phyloP scores from a whole-genome alignment of 192 early-diverging fungal species.

The Coemansia sp. region DNA sequence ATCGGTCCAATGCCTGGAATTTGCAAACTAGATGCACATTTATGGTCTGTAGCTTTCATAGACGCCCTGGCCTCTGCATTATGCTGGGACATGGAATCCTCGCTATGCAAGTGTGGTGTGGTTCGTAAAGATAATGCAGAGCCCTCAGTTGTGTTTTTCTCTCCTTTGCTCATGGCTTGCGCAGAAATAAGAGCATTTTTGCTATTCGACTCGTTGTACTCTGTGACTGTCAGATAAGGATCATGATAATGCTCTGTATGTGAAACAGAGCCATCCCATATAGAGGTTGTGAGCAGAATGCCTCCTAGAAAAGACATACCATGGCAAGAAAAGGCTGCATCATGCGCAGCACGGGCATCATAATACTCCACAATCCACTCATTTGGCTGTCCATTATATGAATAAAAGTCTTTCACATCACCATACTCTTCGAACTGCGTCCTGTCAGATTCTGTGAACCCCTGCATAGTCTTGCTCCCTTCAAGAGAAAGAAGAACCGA shows the following conservation, averaged over 20 bases:
- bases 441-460: conserved; percentile 17
- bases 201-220: neutral
- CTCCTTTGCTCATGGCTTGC: neutral
- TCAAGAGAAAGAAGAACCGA: conserved; percentile 30
- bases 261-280: conserved; percentile 30
- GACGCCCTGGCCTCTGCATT: neutral
- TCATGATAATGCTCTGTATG: neutral
- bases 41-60: neutral
- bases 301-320: conserved; percentile 9
- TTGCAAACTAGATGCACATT: neutral
- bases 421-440: conserved; percentile 25
- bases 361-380: conserved; percentile 46
- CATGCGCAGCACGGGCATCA: conserved; percentile 23
- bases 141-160: neutral
- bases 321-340: conserved; percentile 17
- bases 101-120: neutral
- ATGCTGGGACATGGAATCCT: neutral
- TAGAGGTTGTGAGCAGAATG: conserved; percentile 25
- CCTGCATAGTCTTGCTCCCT: neutral
- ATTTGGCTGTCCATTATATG: conserved; percentile 6
- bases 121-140: neutral
- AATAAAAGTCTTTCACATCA: conserved; percentile 20
- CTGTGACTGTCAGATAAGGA: neutral
- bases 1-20: neutral
- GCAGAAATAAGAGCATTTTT: neutral